These are phyloP conservation scores for Torrubiella hemipterigena DNA, from an alignment of 2,329 filamentous ascomycete species.

Conservation along the genomic window DNA sequence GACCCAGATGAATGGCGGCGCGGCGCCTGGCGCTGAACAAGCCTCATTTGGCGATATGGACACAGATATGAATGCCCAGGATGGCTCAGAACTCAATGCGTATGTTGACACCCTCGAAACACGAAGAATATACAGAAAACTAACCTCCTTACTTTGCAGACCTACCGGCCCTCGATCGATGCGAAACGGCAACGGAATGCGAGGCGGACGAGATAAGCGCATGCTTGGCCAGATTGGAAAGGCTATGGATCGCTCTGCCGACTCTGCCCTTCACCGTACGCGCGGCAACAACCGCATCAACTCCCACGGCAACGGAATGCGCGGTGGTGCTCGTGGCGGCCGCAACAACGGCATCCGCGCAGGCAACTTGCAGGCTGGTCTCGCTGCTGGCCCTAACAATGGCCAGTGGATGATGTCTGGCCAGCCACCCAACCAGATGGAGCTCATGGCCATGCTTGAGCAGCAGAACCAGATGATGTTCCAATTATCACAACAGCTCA, in stretches of 20 bases:
- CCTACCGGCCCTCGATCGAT: constrained; percentile 93
- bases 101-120: constrained; percentile 27
- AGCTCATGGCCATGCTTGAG: constrained; percentile 66
- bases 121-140: constrained; percentile 11
- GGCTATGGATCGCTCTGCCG: constrained; percentile 69
- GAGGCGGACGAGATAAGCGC: constrained; percentile 59
- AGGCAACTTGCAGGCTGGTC: constrained; percentile 36
- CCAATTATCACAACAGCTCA: constrained; percentile 53
- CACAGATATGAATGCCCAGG: constrained; percentile 58
- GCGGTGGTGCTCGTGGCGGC: constrained; percentile 35
- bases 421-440: constrained; percentile 36
- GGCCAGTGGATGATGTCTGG: constrained; percentile 36
- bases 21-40: constrained; percentile 16
- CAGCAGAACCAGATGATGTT: constrained; percentile 82
- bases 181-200: constrained; percentile 54
- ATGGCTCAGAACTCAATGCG: constrained; percentile 40
- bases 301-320: constrained; percentile 60
- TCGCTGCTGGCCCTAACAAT: constrained; percentile 24
- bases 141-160: constrained; percentile 46
- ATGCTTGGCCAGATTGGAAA: constrained; percentile 79
- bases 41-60: constrained; percentile 40
- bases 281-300: constrained; percentile 75
- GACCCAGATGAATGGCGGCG: constrained; percentile 44
- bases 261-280: constrained; percentile 70
- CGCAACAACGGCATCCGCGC: constrained; percentile 39